Base-by-base conservation (phyloP, 2,329 filamentous ascomycete genomes). In the Neofusicoccum sp. region DNA sequence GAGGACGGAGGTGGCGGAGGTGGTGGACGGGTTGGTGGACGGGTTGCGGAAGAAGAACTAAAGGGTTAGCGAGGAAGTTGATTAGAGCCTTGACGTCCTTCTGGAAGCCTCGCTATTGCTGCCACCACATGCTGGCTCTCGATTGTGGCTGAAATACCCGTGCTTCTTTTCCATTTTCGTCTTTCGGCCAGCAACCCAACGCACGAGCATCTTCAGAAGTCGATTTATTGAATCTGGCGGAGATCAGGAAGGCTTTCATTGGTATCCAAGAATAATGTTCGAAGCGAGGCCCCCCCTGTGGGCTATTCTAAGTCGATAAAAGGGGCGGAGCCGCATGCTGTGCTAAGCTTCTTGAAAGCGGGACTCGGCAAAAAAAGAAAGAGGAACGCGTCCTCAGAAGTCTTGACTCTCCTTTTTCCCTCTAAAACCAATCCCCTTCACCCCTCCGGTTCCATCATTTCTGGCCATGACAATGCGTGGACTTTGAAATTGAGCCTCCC, bases 1-100 rank as follows among this genome's bases (percentile, higher is more conserved):
- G 40, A 48, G 30, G 59, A 64, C 53, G 9, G 63, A 64, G n/a
- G 66, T 65, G 1, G 65, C 71, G 67, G 63, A 48, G 3, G 60
- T 65, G 57, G 63, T 64, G 11, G 67, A 69, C 1, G 68, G 66
- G 0, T 67, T 70, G 12, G 64, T 70, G 1, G 61, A 33, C 2
- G 63, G 63, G 2, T 47, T 75, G 44, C 64, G 30, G 63, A 63
- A 34, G 30, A 36, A 33, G 30, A 41, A 20, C 20, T 20, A 14
- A n/a, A n/a, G n/a, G 36, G 28, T 33, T 11, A 8, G 9, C 20
- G 16, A 7, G 3, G 24, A 11, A 30, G 12, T 20, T n/a, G n/a
- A n/a, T n/a, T n/a, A n/a, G n/a, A n/a, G n/a, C n/a, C n/a, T n/a
- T n/a, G n/a, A n/a, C n/a, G n/a, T n/a, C n/a, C n/a, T n/a, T n/a